phyloP scores from a whole-genome alignment of 2,329 filamentous ascomycete species.

The Cryphonectria nitschkei region DNA sequence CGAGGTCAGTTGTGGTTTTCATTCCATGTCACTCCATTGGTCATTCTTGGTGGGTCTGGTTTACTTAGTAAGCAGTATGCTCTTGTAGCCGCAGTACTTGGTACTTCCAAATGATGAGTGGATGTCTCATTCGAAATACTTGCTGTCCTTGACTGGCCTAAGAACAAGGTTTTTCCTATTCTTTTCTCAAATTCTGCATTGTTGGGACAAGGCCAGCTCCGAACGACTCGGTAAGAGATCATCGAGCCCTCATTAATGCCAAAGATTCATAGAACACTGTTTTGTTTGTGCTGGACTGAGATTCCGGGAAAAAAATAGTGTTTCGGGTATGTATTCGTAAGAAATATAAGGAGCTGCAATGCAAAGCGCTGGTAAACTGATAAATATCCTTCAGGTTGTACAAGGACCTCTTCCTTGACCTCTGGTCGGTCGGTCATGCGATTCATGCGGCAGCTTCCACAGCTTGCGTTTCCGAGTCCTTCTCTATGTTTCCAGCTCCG shows the following conservation, averaged over 20 bases:
- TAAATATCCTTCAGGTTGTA: not conserved
- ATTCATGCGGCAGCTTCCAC: not conserved
- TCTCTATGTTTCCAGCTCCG: conserved; percentile 5
- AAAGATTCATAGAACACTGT: not conserved
- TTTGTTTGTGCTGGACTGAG: not conserved
- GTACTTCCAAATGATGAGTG: not conserved
- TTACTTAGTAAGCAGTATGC: conserved; percentile 23
- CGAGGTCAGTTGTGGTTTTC: not conserved
- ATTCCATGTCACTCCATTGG: conserved; percentile 21
- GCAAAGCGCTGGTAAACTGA: not conserved
- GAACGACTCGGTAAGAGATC: not conserved
- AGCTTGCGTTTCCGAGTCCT: not conserved
- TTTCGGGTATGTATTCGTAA: not conserved
- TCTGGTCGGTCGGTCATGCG: not conserved
- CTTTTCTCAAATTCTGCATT: too few species aligned
- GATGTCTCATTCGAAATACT: too few species aligned
- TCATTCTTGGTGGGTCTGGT: not conserved
- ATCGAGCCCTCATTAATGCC: not conserved
- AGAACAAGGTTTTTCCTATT: too few species aligned
- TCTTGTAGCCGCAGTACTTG: not conserved
- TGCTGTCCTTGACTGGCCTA: too few species aligned
- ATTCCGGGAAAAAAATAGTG: not conserved
- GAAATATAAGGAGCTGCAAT: not conserved
- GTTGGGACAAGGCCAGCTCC: not conserved
- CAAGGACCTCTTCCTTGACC: not conserved